phyloP scores from a whole-genome alignment of 805 yeast species.

The Maudiozyma bulderi region DNA sequence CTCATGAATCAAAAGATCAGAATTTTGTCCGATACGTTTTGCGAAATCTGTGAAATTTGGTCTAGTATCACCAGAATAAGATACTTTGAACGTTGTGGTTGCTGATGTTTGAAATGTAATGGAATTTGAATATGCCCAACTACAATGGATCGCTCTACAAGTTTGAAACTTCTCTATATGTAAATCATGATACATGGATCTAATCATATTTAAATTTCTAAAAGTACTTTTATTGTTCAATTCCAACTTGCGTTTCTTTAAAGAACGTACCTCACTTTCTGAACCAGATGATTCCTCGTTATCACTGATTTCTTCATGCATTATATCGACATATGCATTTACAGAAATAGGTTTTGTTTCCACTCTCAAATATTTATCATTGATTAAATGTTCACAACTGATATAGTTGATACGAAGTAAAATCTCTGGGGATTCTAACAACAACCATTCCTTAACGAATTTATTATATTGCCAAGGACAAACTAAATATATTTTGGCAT shows the following conservation, averaged over 20 bases:
- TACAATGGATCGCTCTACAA: constrained; percentile 78
- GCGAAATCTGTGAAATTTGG: constrained; percentile 59
- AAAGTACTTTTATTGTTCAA: constrained; percentile 15
- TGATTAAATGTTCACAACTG: constrained; percentile 51
- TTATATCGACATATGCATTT: constrained; percentile 10
- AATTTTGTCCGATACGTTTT: constrained; percentile 46
- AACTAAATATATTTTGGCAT: constrained; percentile 43
- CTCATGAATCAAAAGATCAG: constrained; percentile 82
- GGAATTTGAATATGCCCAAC: constrained; percentile 63
- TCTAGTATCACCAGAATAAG: constrained; percentile 93
- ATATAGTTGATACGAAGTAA: constrained; percentile 39
- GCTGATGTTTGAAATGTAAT: constrained; percentile 36
- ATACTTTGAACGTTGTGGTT: constrained; percentile 46
- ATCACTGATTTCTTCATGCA: constrained; percentile 4
- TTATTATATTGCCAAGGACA: constrained; percentile 66
- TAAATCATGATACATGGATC: constrained; percentile 33
- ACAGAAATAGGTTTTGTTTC: constrained; percentile 26
- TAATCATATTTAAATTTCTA: constrained; percentile 24
- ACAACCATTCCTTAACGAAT: constrained; percentile 62
- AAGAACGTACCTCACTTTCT: background rate
- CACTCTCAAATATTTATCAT: constrained; percentile 28
- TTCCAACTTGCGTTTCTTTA: constrained; percentile 19
- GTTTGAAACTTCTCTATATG: constrained; percentile 41
- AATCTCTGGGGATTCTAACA: constrained; percentile 36
- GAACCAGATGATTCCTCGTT: background rate